Evolutionary conservation across 2,329 filamentous ascomycete species (phyloP), one percentile per base, ranked within the genome.

Genomic region (Scedosporium apiospermum): DNA sequence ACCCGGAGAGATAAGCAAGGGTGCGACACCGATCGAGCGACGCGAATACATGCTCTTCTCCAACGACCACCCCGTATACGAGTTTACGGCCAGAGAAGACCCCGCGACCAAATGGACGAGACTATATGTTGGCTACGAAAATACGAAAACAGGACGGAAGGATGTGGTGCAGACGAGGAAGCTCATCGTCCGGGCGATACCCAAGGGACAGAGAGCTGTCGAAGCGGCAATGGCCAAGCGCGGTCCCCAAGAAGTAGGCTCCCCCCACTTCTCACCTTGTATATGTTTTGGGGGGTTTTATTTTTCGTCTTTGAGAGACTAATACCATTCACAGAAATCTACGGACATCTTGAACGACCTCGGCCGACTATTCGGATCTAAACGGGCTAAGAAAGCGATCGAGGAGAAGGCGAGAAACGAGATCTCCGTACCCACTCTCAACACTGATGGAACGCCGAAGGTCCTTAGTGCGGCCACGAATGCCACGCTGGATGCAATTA

Each of bases 381-480:
- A 90, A 78, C 93, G 93, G 75, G 88, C 90, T 23, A 89, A 87
- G 79, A 93, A 93, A 76, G 88, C 85, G 1, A 85, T 95, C 67
- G 80, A 82, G 30, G 83, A 87, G 63, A 80, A 83, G 66, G 85
- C 86, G 2, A 81, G 89, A 68, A 92, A 93, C 70, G 88, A 88
- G 18, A 91, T 93, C 67, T 27, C 38, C 3, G 12, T 62, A 38
- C 53, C 60, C 26, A 76, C 75, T 51, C 74, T 78, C 51, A 71
- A 72, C 69, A 69, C 73, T 23, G 71, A 74, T 42, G 71, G 70
- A 53, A 72, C 71, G 62, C 75, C 78, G n/a, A 75, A 76, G 42
- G 82, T 82, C 67, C 77, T 86, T 51, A 82, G 83, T 63, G 75
- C 80, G 42, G 79, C 82, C 3, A 80, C 84, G 57, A 75, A 77